These are phyloP conservation scores for Canavalia ensiformis DNA, from an alignment of 306 rosid species.

Conservation along the genomic window DNA sequence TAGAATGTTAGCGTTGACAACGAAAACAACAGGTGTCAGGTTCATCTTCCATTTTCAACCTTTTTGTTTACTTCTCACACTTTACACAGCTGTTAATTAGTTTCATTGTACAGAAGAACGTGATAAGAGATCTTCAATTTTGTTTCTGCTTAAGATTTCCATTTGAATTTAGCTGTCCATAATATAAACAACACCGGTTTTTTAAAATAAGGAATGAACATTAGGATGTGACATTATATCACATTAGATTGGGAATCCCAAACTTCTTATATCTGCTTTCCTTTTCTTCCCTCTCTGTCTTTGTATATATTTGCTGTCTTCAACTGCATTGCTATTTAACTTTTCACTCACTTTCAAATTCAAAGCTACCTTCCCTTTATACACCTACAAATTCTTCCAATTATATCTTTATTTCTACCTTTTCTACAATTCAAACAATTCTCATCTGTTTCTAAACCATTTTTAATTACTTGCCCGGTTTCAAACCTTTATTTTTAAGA, in stretches of 20 bases:
- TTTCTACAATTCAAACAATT: slow-evolving; percentile 33
- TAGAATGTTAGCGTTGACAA: slow-evolving; percentile 66
- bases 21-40: slow-evolving; percentile 58
- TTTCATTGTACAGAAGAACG: slow-evolving; percentile 26
- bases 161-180: slow-evolving; percentile 34
- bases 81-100: slow-evolving; percentile 47
- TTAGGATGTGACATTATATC: slow-evolving; percentile 54
- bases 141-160: slow-evolving; percentile 40
- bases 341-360: slow-evolving; percentile 50
- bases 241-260: slow-evolving; percentile 56
- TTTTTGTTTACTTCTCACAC: slow-evolving; percentile 39
- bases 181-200: background rate
- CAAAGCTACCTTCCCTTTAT: slow-evolving; percentile 39
- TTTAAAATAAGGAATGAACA: slow-evolving; percentile 10
- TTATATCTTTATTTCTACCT: background rate
- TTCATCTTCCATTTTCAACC: slow-evolving; percentile 54
- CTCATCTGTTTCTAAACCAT: background rate
- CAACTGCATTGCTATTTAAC: slow-evolving; percentile 39
- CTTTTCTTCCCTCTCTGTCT: slow-evolving; percentile 52
- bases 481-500: background rate
- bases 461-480: background rate
- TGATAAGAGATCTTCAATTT: slow-evolving; percentile 36
- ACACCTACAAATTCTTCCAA: slow-evolving; percentile 1
- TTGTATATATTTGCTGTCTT: slow-evolving; percentile 60
- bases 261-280: slow-evolving; percentile 54